Evolutionary conservation across 257 asterid genomes (phyloP).

Genomic region (Solanum etuberosum): DNA sequence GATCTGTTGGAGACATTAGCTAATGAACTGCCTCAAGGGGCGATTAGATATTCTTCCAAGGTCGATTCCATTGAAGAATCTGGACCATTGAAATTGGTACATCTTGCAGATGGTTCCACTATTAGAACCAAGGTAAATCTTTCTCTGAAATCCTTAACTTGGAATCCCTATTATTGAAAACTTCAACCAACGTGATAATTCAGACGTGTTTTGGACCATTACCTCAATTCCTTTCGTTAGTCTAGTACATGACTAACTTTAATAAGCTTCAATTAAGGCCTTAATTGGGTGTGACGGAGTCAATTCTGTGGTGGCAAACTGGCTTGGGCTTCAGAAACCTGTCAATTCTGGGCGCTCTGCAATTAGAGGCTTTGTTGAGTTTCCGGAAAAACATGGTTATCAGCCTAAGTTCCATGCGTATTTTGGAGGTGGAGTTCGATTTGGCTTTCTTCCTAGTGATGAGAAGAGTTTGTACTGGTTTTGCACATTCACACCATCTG

Average conservation of each 20-base stretch:
- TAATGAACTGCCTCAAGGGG: constrained; percentile 58
- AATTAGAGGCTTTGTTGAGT: constrained; percentile 54
- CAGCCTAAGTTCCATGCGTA: constrained; percentile 30
- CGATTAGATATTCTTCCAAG: constrained; percentile 58
- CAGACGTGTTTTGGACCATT: too few relatives aligned
- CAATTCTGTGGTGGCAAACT: constrained; percentile 58
- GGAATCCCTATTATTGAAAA: neutral
- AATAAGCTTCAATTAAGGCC: constrained; percentile 24
- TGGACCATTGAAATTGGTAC: constrained; percentile 48
- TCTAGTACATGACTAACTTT: neutral
- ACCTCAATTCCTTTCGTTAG: neutral
- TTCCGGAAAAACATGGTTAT: constrained; percentile 50
- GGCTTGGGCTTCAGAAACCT: constrained; percentile 56
- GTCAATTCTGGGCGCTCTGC: constrained; percentile 44
- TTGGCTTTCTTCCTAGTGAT: constrained; percentile 52
- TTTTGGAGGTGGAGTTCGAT: constrained; percentile 62
- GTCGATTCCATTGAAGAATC: constrained; percentile 56
- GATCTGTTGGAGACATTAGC: constrained; percentile 43
- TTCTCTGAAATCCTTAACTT: neutral
- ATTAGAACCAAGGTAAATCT: constrained; percentile 44
- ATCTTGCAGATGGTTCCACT: constrained; percentile 62
- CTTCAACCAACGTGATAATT: neutral
- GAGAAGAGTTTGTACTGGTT: constrained; percentile 63
- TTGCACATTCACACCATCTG: constrained; percentile 42
- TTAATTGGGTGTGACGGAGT: constrained; percentile 87